These are phyloP conservation scores for Ustilago vetiveriae DNA, from an alignment of 1,284 basidiomycete species.

Conservation along the genomic window DNA sequence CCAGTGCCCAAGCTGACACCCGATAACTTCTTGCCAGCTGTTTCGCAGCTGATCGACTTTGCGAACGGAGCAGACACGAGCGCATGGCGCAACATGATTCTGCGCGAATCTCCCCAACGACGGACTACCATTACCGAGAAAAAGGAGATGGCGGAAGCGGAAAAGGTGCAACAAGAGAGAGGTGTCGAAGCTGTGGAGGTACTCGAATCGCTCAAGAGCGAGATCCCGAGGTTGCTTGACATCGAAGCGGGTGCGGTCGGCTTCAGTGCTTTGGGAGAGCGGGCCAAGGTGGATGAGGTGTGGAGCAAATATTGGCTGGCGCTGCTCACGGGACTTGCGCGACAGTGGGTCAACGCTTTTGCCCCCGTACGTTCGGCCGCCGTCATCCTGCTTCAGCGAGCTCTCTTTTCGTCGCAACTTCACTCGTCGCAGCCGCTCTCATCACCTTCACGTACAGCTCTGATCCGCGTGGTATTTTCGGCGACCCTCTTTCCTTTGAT, in stretches of 20 bases:
- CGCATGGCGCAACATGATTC: constrained; percentile 47
- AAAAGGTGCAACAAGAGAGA: constrained; percentile 71
- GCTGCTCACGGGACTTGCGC: constrained; percentile 78
- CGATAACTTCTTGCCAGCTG: constrained; percentile 84
- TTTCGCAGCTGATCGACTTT: constrained; percentile 87
- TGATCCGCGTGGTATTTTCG: constrained; percentile 77
- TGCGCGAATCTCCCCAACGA: constrained; percentile 31
- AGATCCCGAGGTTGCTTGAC: constrained; percentile 53
- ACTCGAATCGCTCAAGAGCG: constrained; percentile 68
- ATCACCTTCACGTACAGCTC: constrained; percentile 73
- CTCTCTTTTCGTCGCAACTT: constrained; percentile 72
- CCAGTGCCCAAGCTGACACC: constrained; percentile 70
- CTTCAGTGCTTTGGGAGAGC: not conserved
- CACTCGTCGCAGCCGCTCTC: not conserved
- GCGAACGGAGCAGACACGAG: constrained; percentile 69
- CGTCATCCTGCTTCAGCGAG: constrained; percentile 84
- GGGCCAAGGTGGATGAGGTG: constrained; percentile 69
- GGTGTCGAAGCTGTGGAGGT: constrained; percentile 84
- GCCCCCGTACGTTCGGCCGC: constrained; percentile 86
- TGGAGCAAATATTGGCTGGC: constrained; percentile 86
- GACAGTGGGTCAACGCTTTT: constrained; percentile 85
- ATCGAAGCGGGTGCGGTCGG: constrained; percentile 20
- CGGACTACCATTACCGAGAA: constrained; percentile 62
- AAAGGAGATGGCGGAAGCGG: constrained; percentile 63
- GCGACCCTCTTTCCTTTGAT: constrained; percentile 89